Conservation (phyloP, 129 eudicot genomes). For the Ambrosia trifida region DNA sequence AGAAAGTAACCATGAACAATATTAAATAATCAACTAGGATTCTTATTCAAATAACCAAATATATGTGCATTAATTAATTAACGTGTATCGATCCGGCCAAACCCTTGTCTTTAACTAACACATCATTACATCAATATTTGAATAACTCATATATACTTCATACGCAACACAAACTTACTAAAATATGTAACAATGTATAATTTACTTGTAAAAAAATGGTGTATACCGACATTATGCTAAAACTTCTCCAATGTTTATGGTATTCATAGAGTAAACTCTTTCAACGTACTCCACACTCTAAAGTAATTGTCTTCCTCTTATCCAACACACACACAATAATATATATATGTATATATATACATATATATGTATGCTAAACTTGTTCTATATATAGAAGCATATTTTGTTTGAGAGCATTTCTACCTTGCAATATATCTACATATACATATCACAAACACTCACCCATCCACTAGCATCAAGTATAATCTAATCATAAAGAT, state of each 20-base stretch:
- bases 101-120: constrained; percentile 16
- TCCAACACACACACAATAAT: constrained; percentile 27
- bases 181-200: not conserved
- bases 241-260: constrained; percentile 40
- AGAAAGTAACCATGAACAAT: not conserved
- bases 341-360: not conserved
- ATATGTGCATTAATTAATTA: not conserved
- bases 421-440: constrained; percentile 15
- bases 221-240: constrained; percentile 36
- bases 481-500: not conserved
- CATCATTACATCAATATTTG: not conserved
- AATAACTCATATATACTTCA: not conserved
- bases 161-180: constrained; percentile 1
- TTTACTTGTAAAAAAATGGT: not conserved
- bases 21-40: not conserved
- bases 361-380: not conserved
- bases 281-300: constrained; percentile 28
- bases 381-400: constrained; percentile 31
- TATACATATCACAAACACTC: constrained; percentile 12
- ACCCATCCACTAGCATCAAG: not conserved
- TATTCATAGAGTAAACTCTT: constrained; percentile 29
- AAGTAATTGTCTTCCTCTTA: constrained; percentile 34
- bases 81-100: constrained; percentile 7
- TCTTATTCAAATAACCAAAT: not conserved
- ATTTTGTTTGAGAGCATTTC: not conserved